These are phyloP conservation scores for Rhamnella rubrinervis DNA, from an alignment of 331 rosid genomes.

Conservation along the genomic window DNA sequence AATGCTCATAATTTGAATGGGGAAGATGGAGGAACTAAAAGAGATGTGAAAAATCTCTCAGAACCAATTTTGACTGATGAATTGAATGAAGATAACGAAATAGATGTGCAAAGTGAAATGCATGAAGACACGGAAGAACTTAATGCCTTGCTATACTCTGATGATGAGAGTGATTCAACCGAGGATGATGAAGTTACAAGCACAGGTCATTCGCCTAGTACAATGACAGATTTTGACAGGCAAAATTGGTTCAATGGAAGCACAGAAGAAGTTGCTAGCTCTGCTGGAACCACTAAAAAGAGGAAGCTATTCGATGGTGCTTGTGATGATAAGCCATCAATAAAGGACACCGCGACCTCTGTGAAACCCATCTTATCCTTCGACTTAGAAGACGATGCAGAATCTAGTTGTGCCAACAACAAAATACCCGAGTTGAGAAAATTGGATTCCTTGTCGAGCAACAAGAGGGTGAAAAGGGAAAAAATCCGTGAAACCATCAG, in stretches of 20 bases:
- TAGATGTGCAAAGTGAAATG: conserved; percentile 70
- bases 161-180: conserved; percentile 46
- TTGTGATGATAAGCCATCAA: conserved; percentile 27
- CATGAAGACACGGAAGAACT: conserved; percentile 95
- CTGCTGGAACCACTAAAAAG: conserved; percentile 54
- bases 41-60: conserved; percentile 31
- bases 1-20: conserved; percentile 31
- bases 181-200: conserved; percentile 95
- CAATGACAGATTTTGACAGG: conserved; percentile 54
- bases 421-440: conserved; percentile 34
- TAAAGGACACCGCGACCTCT: conserved; percentile 67
- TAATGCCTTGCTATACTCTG: conserved; percentile 87
- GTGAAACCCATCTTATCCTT: conserved; percentile 36
- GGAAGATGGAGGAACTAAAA: conserved; percentile 27
- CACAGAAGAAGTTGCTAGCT: conserved; percentile 65
- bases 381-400: conserved; percentile 49
- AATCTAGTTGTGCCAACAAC: conserved; percentile 66
- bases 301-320: conserved; percentile 50
- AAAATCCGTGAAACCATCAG: conserved; percentile 66
- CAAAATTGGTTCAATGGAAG: conserved; percentile 21
- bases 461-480: conserved; percentile 64
- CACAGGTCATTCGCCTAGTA: conserved; percentile 92
- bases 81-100: conserved; percentile 40
- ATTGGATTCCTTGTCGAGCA: conserved; percentile 32
- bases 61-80: conserved; percentile 49